Percentiles rank a stretch among this genome's conserved stretches.
Conservation (phyloP, 768 basidiomycete genomes). For the Cystofilobasidium ferigula region DNA sequence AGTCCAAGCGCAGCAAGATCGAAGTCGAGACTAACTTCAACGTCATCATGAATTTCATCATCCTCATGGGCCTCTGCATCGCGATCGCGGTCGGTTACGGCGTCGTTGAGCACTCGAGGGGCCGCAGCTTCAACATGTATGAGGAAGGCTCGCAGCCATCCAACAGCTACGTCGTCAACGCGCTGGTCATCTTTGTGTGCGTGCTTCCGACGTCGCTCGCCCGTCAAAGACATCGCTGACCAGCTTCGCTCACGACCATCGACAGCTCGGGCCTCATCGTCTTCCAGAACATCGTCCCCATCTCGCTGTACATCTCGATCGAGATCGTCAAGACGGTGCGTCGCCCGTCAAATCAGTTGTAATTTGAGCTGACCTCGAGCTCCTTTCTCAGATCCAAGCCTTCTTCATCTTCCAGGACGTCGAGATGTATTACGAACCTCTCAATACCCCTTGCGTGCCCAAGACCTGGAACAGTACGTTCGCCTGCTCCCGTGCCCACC, state of each 20-base stretch:
- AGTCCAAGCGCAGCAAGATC: constrained; percentile 94
- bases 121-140: constrained; percentile 61
- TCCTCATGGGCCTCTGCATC: constrained; percentile 62
- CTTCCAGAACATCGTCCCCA: constrained; percentile 94
- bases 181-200: constrained; percentile 80
- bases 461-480: constrained; percentile 77
- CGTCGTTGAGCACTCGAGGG: constrained; percentile 49
- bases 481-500: neutral
- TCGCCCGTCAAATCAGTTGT: neutral
- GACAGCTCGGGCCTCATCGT: constrained; percentile 78
- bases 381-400: constrained; percentile 54
- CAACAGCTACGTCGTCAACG: constrained; percentile 53
- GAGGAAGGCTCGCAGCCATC: constrained; percentile 59
- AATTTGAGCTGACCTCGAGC: neutral
- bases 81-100: constrained; percentile 48
- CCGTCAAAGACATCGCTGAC: neutral
- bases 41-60: constrained; percentile 80
- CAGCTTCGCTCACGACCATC: neutral
- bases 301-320: constrained; percentile 92
- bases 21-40: constrained; percentile 98
- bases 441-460: constrained; percentile 78
- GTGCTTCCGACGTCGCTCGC: constrained; percentile 36
- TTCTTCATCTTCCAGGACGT: constrained; percentile 73
- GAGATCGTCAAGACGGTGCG: constrained; percentile 84
- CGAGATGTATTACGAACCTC: constrained; percentile 82